Evolutionary conservation across 208 protist species (phyloP).

Genomic region (Jaenimonas drosophilae): DNA sequence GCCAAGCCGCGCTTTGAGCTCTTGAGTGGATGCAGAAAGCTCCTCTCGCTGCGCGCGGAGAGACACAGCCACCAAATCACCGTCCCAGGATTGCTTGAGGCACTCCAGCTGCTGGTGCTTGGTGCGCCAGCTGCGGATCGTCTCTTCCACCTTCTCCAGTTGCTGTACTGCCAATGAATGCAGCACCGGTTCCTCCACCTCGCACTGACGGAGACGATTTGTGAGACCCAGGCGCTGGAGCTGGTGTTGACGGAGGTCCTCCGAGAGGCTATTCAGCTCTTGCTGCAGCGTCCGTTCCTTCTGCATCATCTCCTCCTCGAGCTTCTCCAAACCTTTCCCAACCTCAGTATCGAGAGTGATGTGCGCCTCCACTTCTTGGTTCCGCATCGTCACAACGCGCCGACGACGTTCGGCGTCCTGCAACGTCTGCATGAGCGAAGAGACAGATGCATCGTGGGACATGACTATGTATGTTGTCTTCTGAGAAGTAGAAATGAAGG

Average conservation of each 20-base stretch:
- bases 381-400: slow-evolving; percentile 46
- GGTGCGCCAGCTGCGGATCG: slow-evolving; percentile 15
- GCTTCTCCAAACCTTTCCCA: slow-evolving; percentile 20
- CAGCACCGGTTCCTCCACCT: slow-evolving; percentile 63
- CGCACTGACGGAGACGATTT: slow-evolving; percentile 41
- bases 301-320: slow-evolving; percentile 15
- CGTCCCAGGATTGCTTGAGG: too few relatives aligned
- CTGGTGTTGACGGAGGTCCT: slow-evolving; percentile 53
- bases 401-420: slow-evolving; percentile 69
- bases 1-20: too few relatives aligned
- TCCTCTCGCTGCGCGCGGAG: too few relatives aligned
- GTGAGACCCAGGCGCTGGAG: slow-evolving; percentile 37
- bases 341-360: slow-evolving; percentile 2
- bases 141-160: slow-evolving; percentile 12
- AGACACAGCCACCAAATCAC: too few relatives aligned
- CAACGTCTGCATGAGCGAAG: slow-evolving; percentile 59
- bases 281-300: slow-evolving; percentile 33
- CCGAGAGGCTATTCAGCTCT: slow-evolving; percentile 37
- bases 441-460: slow-evolving; percentile 25
- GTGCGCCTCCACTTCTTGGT: slow-evolving; percentile 20
- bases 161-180: slow-evolving; percentile 14
- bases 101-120: slow-evolving; percentile 29
- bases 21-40: too few relatives aligned
- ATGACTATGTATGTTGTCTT: not conserved
- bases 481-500: not conserved